Conservation (phyloP, 75 land plant species). For the Pseudotsuga menziesii region DNA sequence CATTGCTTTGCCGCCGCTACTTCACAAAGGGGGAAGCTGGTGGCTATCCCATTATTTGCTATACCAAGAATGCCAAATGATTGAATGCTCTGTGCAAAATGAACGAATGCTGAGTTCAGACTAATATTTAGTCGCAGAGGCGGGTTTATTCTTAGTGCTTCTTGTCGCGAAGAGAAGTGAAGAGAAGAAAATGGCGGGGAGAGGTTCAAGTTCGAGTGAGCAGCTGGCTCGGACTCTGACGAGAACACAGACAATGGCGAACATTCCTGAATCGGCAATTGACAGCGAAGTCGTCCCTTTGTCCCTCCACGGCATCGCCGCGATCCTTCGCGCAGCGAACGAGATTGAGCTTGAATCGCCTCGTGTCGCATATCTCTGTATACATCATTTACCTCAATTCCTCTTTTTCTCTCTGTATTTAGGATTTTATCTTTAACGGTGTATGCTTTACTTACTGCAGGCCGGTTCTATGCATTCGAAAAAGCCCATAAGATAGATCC, state of each 20-base stretch:
- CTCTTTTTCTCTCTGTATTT: no score
- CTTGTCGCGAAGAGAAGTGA: not conserved
- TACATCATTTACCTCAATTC: not conserved
- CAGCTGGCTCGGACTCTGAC: constrained; percentile 4
- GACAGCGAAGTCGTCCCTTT: constrained; percentile 95
- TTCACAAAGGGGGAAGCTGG: no score
- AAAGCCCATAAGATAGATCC: constrained; percentile 41
- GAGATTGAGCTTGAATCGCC: constrained; percentile 66
- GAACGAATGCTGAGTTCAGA: no score
- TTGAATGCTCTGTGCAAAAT: no score
- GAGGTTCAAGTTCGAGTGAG: constrained; percentile 20
- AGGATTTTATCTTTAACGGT: no score
- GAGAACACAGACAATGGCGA: constrained; percentile 13
- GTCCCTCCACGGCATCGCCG: constrained; percentile 65
- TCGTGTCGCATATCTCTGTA: constrained; percentile 93
- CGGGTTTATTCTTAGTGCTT: no score
- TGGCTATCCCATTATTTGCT: no score
- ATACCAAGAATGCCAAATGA: no score
- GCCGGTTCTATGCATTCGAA: constrained; percentile 49
- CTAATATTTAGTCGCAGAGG: no score
- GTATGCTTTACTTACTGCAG: constrained; percentile 19
- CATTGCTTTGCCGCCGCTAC: no score
- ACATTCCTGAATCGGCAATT: constrained; percentile 17
- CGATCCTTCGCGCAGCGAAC: constrained; percentile 96
- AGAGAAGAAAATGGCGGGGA: constrained; percentile 20